These are phyloP conservation scores for Mycena citricolor DNA, from an alignment of 1,284 basidiomycete genomes.

Conservation along the genomic window DNA sequence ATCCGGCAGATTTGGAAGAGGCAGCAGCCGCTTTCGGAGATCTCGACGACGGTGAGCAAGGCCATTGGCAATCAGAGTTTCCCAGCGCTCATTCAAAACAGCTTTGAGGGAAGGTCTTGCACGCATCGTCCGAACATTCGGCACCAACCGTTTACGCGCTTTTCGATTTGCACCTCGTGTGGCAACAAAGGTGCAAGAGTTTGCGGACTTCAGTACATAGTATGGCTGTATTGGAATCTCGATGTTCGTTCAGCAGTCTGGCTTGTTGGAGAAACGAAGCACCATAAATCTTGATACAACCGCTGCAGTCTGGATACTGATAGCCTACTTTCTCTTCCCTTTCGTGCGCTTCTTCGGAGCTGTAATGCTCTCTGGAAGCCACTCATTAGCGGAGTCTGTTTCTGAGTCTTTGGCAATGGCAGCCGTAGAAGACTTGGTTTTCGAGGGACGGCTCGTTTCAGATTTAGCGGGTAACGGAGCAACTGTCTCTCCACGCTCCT, in stretches of 20 bases:
- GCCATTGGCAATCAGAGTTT: constrained; percentile 10
- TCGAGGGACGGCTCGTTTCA: constrained; percentile 9
- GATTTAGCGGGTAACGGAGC: background rate
- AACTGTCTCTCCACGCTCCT: constrained; percentile 25
- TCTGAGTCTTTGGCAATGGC: no score
- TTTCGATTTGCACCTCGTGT: constrained; percentile 74
- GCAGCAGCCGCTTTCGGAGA: constrained; percentile 57
- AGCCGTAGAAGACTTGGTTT: constrained; percentile 10
- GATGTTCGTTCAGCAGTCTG: no score
- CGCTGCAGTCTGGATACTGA: no score
- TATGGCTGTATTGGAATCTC: constrained; percentile 26
- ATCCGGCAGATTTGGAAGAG: constrained; percentile 33
- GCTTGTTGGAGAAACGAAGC: no score
- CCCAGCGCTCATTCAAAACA: constrained; percentile 30
- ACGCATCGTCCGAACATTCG: constrained; percentile 71
- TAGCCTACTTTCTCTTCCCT: constrained; percentile 34
- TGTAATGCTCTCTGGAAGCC: constrained; percentile 45
- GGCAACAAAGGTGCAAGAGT: constrained; percentile 66
- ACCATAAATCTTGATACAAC: no score
- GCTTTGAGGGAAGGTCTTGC: constrained; percentile 69
- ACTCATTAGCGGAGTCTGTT: constrained; percentile 41
- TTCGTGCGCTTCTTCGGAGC: constrained; percentile 42
- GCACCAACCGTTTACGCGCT: constrained; percentile 65
- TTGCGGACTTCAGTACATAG: constrained; percentile 69
- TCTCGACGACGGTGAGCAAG: constrained; percentile 57